Conservation (phyloP, 2,329 filamentous ascomycete genomes). For the Claviceps monticola region DNA sequence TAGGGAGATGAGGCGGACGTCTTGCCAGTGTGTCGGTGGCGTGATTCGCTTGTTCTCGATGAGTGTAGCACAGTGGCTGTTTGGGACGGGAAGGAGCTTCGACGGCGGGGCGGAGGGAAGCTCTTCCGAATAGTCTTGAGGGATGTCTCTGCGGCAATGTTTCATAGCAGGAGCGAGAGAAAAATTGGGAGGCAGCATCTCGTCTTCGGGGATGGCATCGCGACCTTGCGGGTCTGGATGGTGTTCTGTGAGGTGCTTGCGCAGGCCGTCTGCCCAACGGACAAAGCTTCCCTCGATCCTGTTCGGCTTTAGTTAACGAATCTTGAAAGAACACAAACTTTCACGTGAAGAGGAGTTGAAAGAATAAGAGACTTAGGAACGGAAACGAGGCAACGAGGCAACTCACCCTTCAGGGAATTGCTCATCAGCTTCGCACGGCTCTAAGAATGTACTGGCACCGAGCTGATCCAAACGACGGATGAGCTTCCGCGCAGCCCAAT, state of each 20-base stretch:
- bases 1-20: conserved; percentile 71
- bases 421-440: conserved; percentile 79
- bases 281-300: conserved; percentile 74
- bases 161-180: conserved; percentile 18
- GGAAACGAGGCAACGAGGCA: no score
- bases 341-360: not conserved
- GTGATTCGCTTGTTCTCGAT: conserved; percentile 60
- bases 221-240: conserved; percentile 57
- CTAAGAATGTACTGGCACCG: conserved; percentile 63
- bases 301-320: not conserved
- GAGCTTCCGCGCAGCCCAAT: conserved; percentile 83
- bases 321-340: not conserved
- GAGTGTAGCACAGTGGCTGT: conserved; percentile 43
- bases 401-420: conserved; percentile 77
- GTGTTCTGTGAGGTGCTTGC: conserved; percentile 47
- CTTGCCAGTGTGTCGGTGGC: conserved; percentile 71
- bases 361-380: conserved; percentile 15
- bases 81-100: conserved; percentile 40
- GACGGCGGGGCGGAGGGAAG: conserved; percentile 15
- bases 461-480: conserved; percentile 73
- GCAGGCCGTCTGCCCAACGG: conserved; percentile 59
- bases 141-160: not conserved
- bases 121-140: conserved; percentile 7
- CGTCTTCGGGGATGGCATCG: conserved; percentile 58
- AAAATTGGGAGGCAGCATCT: conserved; percentile 62